Base-by-base conservation (phyloP, 2,329 filamentous ascomycete genomes). In the Tympanopsis confertula region DNA sequence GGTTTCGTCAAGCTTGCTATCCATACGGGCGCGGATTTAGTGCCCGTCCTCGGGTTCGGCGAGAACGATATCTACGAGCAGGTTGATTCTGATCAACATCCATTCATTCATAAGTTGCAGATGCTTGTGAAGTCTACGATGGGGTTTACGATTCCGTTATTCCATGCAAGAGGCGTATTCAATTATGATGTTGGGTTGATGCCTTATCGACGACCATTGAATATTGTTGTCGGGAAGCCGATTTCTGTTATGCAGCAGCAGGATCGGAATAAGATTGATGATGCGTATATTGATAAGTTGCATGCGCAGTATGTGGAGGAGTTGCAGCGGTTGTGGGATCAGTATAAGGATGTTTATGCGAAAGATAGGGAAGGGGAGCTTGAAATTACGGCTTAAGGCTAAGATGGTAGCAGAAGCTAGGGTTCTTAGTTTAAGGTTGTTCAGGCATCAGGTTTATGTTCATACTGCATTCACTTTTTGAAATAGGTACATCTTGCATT, bases 11-110 rank as follows among this genome's bases (percentile, higher is more conserved):
- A 94, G 65, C 73, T 96, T 56, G 91, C 89, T 0, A 81, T 96
- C 41, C 77, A 86, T 35, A 86, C 82, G 3, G 88, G 89, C n/a
- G 89, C 91, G 2, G 89, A 95, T 51, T 69, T 98, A 1, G 89
- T 98, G 0, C 91, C 91, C 0, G 85, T 94, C 2, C 68, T 98
- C 14, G 82, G 80, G 1, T 96, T 98, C 53, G 91, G 91, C 33
- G 91, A 98, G 63, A 96, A 95, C 55, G 86, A 95, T 49, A 65
- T 96, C 3, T 98, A 96, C 64, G 86, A 95, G 46, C 89, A 96
- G 59, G 68, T 95, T 37, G 74, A 81, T 45, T 78, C 83, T 1
- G 72, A 79, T 43, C 70, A 75, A 20, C 86, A 94, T 52, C 87
- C 89, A 1, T 65, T 75, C 42, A 74, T 96, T 39, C 83, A 89